Evolutionary conservation across 1,284 basidiomycete genomes (phyloP), one percentile per base, ranked within the genome.

Genomic region (Malassezia slooffiae): DNA sequence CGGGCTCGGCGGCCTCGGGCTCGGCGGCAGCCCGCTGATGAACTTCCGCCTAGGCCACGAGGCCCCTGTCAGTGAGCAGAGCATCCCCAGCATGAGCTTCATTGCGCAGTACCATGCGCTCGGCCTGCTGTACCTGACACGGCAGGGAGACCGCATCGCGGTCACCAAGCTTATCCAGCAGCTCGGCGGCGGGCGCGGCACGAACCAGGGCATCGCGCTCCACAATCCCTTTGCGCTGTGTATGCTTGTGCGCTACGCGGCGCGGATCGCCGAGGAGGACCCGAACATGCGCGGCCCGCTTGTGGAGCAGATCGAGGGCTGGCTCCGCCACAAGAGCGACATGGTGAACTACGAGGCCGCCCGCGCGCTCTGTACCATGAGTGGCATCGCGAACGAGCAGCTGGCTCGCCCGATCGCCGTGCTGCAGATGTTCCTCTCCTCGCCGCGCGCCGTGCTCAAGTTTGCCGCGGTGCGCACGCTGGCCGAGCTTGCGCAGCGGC

Each of bases 311-410:
- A 76, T 97, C 40, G 93, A 97, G 70, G 82, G 85, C 31, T 91
- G 90, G 80, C 75, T 97, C 49, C 80, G 90, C 50, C 93, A 99
- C 74, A 99, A 97, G 77, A 91, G 88, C 67, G 93, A 99, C 71
- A 97, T 96, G 93, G 93, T 99, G 70, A 97, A 96, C 74, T 87
- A 91, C 60, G 93, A 99, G 72, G 93, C 91, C 22, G 93, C 93
- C 5, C 81, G 91, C 40, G 90, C 83, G 15, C 91, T 99, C 54
- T 96, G 90, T 70, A 90, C 95, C 71, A 86, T 95, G 83, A 83
- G 80, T 70, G 80, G 81, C 56, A 81, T 90, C 20, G 77, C 80
- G 20, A 68, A 80, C 11, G 71, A 78, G 17, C 87, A 96, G 59
- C 75, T 97, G 41, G 80, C 81, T 42, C 81, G 85, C 60, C 79